These are phyloP conservation scores for Gnetum montanum DNA, from an alignment of 75 land plant species.

Conservation along the genomic window DNA sequence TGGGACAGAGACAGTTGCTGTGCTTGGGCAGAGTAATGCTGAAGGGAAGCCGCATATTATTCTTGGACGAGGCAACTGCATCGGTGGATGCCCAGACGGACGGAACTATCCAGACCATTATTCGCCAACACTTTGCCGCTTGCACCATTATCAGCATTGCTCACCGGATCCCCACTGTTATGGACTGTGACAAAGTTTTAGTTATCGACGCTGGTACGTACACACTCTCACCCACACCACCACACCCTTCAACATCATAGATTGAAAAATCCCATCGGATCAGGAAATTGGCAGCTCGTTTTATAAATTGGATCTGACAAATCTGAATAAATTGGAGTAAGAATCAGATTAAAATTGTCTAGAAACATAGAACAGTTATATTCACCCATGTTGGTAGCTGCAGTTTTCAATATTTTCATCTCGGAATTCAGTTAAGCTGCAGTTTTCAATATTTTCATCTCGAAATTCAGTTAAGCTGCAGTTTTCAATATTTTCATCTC, in stretches of 20 bases:
- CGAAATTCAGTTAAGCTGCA: no score
- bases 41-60: constrained; percentile 59
- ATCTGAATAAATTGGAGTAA: no score
- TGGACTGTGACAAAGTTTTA: constrained; percentile 83
- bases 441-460: not conserved
- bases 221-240: no score
- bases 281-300: no score
- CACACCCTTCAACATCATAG: not conserved
- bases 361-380: no score
- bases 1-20: constrained; percentile 90
- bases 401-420: no score
- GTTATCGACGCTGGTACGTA: constrained; percentile 82
- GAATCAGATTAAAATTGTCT: no score
- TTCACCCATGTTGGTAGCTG: no score
- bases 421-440: not conserved
- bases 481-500: no score
- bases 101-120: constrained; percentile 64
- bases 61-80: constrained; percentile 95
- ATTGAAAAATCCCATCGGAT: not conserved
- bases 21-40: constrained; percentile 84
- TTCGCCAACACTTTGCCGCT: constrained; percentile 54
- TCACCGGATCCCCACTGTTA: constrained; percentile 91
- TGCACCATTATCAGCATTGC: constrained; percentile 92
- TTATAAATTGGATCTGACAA: no score
- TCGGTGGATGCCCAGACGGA: constrained; percentile 95